A percentile compares a stretch with the other conserved stretches of the same genome.
phyloP scores from a whole-genome alignment of 352 stramenopile species.

The Globisporangium mamillatum region DNA sequence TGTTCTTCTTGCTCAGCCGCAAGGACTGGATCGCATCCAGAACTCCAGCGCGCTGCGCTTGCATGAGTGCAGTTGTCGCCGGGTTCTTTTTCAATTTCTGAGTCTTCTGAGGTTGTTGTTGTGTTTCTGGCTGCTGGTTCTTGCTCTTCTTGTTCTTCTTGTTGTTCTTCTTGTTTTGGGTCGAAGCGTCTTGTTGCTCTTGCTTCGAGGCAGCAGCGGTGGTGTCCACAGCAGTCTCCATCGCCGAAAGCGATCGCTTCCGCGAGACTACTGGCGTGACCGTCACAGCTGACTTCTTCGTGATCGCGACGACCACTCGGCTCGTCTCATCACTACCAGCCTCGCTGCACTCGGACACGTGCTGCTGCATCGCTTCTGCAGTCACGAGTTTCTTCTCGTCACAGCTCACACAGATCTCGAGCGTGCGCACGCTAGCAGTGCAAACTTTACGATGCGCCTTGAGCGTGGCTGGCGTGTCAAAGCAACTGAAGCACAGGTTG shows the following conservation, averaged over 20 bases:
- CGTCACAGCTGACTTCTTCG: conserved; percentile 1
- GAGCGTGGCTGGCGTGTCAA: conserved; percentile 31
- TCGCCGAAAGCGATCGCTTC: conserved; percentile 27
- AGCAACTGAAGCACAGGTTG: conserved; percentile 44
- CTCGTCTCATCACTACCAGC: conserved; percentile 12
- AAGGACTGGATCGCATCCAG: conserved; percentile 10
- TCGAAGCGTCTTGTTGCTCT: background rate
- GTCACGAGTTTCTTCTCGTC: conserved; percentile 48
- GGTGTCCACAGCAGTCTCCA: conserved; percentile 3
- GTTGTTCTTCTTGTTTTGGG: conserved; percentile 16
- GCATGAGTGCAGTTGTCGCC: background rate
- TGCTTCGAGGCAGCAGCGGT: background rate
- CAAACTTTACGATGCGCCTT: conserved; percentile 54
- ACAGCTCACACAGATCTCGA: conserved; percentile 45
- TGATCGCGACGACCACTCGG: conserved; percentile 6
- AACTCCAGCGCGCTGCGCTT: background rate
- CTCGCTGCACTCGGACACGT: conserved; percentile 35
- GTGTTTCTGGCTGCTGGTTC: conserved; percentile 17
- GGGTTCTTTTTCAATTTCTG: background rate
- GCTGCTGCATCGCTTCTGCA: conserved; percentile 35
- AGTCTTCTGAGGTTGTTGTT: background rate
- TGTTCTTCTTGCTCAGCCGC: conserved; percentile 19
- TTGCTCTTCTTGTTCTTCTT: conserved; percentile 21
- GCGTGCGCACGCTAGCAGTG: conserved; percentile 26
- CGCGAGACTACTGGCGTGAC: conserved; percentile 14